These are phyloP conservation scores for Fibroporia radiculosa DNA, from an alignment of 768 basidiomycete genomes.

Conservation along the genomic window DNA sequence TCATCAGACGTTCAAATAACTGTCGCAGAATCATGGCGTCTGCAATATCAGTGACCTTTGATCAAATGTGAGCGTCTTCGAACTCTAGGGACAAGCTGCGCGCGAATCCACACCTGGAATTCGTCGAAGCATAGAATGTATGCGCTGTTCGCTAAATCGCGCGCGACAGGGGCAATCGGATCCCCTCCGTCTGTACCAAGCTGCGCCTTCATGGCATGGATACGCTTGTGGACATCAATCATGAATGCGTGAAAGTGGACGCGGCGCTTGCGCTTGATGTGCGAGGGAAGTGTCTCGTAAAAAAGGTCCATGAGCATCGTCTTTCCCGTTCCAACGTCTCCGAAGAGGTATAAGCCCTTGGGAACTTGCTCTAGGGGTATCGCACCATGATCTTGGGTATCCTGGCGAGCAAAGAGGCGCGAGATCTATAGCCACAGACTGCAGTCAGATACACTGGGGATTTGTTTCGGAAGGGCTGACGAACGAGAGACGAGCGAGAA, in stretches of 20 bases:
- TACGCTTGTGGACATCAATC: slow-evolving; percentile 94
- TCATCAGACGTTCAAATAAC: slow-evolving; percentile 77
- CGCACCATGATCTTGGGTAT: slow-evolving; percentile 11
- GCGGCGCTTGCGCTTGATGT: slow-evolving; percentile 66
- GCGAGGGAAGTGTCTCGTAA: slow-evolving; percentile 69
- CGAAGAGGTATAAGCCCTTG: slow-evolving; percentile 90
- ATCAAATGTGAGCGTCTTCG: slow-evolving; percentile 1
- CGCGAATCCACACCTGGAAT: slow-evolving; percentile 63
- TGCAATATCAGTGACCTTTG: slow-evolving; percentile 89
- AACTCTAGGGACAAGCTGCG: not conserved
- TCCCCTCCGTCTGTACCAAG: slow-evolving; percentile 68
- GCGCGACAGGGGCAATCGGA: slow-evolving; percentile 79
- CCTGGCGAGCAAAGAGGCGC: slow-evolving; percentile 23
- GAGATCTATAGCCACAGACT: slow-evolving; percentile 13
- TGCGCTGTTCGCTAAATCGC: slow-evolving; percentile 79
- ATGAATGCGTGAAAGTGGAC: slow-evolving; percentile 99
- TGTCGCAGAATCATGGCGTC: slow-evolving; percentile 97
- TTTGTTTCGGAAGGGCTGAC: slow-evolving; percentile 4
- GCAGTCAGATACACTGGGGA: not conserved
- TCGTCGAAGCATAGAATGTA: slow-evolving; percentile 93
- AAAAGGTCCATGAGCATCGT: slow-evolving; percentile 99
- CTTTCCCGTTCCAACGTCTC: slow-evolving; percentile 96
- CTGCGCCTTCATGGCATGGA: slow-evolving; percentile 73
- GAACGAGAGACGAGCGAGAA: slow-evolving; percentile 31
- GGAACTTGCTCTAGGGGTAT: slow-evolving; percentile 49